phyloP scores from a whole-genome alignment of 495 filamentous ascomycete genomes.

The Filosporella fistucella region DNA sequence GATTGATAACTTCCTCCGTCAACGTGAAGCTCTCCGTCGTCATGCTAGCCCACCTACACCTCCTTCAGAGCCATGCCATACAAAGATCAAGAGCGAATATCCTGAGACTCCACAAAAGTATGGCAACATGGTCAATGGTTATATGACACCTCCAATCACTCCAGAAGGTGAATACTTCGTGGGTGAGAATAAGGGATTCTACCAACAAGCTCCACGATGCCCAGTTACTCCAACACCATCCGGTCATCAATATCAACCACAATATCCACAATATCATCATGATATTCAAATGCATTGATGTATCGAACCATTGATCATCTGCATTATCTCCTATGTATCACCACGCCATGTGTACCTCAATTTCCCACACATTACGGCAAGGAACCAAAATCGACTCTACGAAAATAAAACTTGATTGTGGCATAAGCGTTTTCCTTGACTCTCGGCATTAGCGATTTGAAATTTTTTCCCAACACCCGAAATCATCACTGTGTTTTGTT shows the following conservation, averaged over 20 bases:
- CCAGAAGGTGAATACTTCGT: constrained; percentile 72
- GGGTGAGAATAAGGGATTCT: constrained; percentile 36
- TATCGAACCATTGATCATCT: not conserved
- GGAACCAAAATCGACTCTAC: constrained; percentile 1
- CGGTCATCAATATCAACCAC: constrained; percentile 23
- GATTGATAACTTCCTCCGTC: constrained; percentile 80
- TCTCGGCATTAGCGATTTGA: constrained; percentile 9
- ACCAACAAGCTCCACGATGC: constrained; percentile 42
- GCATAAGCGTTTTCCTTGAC: constrained; percentile 7
- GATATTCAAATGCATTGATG: constrained; percentile 23
- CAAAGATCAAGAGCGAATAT: constrained; percentile 49
- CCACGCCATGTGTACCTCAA: not conserved
- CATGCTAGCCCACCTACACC: constrained; percentile 60
- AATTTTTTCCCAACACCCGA: not conserved
- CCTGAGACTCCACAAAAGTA: constrained; percentile 86
- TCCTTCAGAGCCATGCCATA: constrained; percentile 51
- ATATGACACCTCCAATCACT: constrained; percentile 92
- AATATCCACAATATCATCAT: constrained; percentile 26
- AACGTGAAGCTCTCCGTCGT: constrained; percentile 70
- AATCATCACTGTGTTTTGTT: constrained; percentile 3
- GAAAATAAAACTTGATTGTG: constrained; percentile 3
- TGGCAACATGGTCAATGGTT: constrained; percentile 67
- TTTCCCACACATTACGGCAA: not conserved
- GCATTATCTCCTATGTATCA: not conserved
- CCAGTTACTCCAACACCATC: constrained; percentile 49